These are phyloP conservation scores for Geotrichum citri-aurantii DNA, from an alignment of 1,139 yeast genomes.

Conservation along the genomic window DNA sequence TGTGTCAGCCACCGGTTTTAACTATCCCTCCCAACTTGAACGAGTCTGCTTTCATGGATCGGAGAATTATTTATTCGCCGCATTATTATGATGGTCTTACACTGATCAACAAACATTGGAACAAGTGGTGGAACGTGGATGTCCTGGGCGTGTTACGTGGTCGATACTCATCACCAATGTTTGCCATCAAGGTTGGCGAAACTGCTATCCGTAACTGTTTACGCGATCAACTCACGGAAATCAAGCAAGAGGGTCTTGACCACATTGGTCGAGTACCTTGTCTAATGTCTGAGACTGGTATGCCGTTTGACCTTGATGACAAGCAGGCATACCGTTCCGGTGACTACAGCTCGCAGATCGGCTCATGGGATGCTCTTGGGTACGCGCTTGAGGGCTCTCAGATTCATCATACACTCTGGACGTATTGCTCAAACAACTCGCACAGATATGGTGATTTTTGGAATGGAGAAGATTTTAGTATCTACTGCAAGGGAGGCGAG, in stretches of 20 bases:
- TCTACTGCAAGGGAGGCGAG: constrained; percentile 67
- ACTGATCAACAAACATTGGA: constrained; percentile 79
- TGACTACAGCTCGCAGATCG: constrained; percentile 65
- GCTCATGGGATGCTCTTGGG: constrained; percentile 77
- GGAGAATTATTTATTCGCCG: constrained; percentile 49
- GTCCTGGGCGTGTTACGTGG: constrained; percentile 86
- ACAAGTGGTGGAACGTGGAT: constrained; percentile 56
- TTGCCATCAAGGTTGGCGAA: constrained; percentile 79
- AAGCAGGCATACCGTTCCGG: constrained; percentile 62
- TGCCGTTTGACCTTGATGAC: constrained; percentile 91
- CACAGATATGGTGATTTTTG: constrained; percentile 85
- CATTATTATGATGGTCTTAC: constrained; percentile 95
- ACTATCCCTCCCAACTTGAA: constrained; percentile 65
- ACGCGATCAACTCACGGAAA: constrained; percentile 56
- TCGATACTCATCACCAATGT: constrained; percentile 57
- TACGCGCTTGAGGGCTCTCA: constrained; percentile 70
- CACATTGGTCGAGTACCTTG: constrained; percentile 40
- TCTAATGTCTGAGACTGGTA: constrained; percentile 85
- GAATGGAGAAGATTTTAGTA: constrained; percentile 89
- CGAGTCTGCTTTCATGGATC: constrained; percentile 34
- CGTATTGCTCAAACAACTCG: constrained; percentile 63
- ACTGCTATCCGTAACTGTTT: constrained; percentile 66
- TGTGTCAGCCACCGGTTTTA: constrained; percentile 78
- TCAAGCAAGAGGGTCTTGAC: constrained; percentile 53
- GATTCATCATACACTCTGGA: constrained; percentile 78